These are phyloP conservation scores for Saccharomyces hybrid DNA, from an alignment of 1,139 yeast genomes.

Conservation along the genomic window DNA sequence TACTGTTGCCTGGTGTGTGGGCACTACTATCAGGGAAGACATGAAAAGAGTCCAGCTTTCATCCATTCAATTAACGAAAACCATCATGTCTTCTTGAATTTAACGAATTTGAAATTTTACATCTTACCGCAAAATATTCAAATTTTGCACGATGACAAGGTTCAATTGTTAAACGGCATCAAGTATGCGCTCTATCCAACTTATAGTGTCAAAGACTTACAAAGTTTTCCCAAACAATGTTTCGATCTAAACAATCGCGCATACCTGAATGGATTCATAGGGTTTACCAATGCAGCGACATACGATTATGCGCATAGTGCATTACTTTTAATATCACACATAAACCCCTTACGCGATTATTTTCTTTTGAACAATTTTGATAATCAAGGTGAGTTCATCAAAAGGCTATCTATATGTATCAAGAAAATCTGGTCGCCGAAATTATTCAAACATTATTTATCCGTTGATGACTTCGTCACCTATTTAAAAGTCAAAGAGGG, in stretches of 20 bases:
- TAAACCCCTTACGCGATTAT: conserved; percentile 36
- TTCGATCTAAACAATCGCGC: conserved; percentile 39
- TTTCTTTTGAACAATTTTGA: conserved; percentile 34
- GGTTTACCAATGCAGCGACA: conserved; percentile 40
- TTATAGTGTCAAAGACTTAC: conserved; percentile 35
- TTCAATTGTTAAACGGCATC: conserved; percentile 40
- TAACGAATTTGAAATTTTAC: conserved; percentile 43
- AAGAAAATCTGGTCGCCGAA: conserved; percentile 59
- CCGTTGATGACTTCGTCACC: conserved; percentile 60
- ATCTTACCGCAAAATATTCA: conserved; percentile 47
- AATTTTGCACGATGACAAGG: conserved; percentile 6
- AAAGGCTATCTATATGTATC: conserved; percentile 39
- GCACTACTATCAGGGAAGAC: conserved; percentile 62
- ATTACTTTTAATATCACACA: not conserved
- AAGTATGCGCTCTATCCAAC: conserved; percentile 45
- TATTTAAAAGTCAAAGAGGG: conserved; percentile 38
- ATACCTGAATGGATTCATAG: conserved; percentile 59
- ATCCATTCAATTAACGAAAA: conserved; percentile 53
- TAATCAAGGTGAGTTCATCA: conserved; percentile 28
- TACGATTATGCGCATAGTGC: not conserved
- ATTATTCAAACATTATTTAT: conserved; percentile 52
- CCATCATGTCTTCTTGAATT: conserved; percentile 58
- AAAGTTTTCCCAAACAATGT: conserved; percentile 22
- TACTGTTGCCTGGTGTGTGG: conserved; percentile 74
- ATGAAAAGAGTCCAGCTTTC: conserved; percentile 56